Percentiles rank a stretch among this genome's conserved stretches.
phyloP scores from a whole-genome alignment of 345 rosid genomes.

The Fremontodendron californicum region DNA sequence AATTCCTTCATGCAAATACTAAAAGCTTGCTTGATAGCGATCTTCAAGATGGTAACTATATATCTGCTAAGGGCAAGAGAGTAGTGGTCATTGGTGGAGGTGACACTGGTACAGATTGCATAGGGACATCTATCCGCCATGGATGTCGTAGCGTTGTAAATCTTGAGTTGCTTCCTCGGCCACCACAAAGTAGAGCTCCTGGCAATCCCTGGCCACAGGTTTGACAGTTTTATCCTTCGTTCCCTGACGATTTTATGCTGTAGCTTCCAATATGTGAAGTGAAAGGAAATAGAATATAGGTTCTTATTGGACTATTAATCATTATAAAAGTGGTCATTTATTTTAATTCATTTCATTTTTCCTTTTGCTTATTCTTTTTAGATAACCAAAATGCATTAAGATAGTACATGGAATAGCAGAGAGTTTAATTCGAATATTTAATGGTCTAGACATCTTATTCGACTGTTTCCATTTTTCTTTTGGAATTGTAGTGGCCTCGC shows the following conservation, averaged over 20 bases:
- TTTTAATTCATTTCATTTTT: not conserved
- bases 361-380: not conserved
- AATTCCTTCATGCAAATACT: constrained; percentile 89
- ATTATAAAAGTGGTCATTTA: not conserved
- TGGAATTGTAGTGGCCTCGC: constrained; percentile 81
- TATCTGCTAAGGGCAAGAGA: constrained; percentile 83
- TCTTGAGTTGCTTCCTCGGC: constrained; percentile 89
- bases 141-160: constrained; percentile 76
- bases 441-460: not conserved
- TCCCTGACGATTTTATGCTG: not conserved
- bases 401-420: not conserved
- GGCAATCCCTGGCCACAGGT: constrained; percentile 99
- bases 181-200: constrained; percentile 75
- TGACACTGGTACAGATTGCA: constrained; percentile 95
- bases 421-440: not conserved
- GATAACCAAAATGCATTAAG: not conserved
- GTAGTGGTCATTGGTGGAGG: constrained; percentile 99
- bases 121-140: constrained; percentile 96
- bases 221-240: not conserved
- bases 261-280: not conserved
- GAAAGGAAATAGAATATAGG: not conserved
- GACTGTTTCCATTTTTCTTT: not conserved
- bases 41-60: constrained; percentile 72
- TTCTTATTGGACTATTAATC: not conserved
- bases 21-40: constrained; percentile 92